phyloP scores from a whole-genome alignment of 2,329 filamentous ascomycete species.

The Plectosphaerella sp. region DNA sequence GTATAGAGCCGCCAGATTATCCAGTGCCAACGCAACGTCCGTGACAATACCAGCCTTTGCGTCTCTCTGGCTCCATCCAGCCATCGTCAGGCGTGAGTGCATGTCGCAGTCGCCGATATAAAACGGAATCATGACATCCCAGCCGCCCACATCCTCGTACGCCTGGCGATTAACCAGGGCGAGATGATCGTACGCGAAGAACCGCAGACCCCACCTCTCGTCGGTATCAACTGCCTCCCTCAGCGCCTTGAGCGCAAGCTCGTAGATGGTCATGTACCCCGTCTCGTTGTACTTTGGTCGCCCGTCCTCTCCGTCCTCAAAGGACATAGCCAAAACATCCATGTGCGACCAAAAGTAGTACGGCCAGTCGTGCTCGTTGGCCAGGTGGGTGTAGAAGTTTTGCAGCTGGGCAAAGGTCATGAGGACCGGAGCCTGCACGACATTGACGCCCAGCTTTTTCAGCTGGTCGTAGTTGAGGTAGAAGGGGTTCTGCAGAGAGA shows the following conservation, averaged over 20 bases:
- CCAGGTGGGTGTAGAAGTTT: constrained; percentile 45
- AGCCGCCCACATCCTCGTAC: constrained; percentile 46
- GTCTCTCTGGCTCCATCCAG: constrained; percentile 34
- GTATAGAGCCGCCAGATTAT: constrained; percentile 41
- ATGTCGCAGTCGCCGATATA: constrained; percentile 56
- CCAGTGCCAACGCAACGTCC: constrained; percentile 38
- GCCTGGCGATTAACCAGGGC: constrained; percentile 50
- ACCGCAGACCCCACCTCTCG: constrained; percentile 44
- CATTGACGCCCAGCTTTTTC: constrained; percentile 44
- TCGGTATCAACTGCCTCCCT: constrained; percentile 22
- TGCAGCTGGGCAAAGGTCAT: constrained; percentile 52
- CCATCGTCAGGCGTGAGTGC: constrained; percentile 43
- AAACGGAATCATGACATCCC: constrained; percentile 55
- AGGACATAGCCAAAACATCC: constrained; percentile 42
- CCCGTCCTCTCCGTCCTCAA: constrained; percentile 27
- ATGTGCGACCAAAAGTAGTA: constrained; percentile 56
- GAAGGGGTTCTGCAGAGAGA: constrained; percentile 51
- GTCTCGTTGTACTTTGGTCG: constrained; percentile 22
- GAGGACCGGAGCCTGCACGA: constrained; percentile 46
- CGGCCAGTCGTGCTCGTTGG: constrained; percentile 36
- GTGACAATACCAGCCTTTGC: constrained; percentile 35
- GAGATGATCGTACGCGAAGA: constrained; percentile 56
- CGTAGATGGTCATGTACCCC: constrained; percentile 37
- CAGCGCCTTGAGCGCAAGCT: constrained; percentile 30
- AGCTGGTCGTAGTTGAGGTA: constrained; percentile 49